These are phyloP conservation scores for Mycocentrospora acerina DNA, from an alignment of 2,329 filamentous ascomycete species.

Conservation along the genomic window DNA sequence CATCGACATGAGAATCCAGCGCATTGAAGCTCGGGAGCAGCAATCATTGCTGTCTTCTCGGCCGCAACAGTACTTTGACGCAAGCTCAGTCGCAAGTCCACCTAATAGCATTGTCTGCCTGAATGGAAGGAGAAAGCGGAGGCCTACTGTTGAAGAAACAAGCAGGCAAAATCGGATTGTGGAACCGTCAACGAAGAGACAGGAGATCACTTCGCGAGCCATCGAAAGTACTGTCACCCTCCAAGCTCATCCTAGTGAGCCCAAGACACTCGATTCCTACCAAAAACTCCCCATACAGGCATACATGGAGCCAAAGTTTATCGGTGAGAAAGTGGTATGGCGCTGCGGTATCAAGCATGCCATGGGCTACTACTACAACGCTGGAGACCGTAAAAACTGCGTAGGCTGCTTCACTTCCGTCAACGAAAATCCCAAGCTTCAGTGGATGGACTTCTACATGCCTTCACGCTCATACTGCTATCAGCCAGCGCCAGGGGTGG, in stretches of 20 bases:
- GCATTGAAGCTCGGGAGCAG: slow-evolving; percentile 3
- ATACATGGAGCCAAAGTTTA: slow-evolving; percentile 16
- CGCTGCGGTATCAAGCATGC: slow-evolving; percentile 28
- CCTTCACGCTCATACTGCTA: slow-evolving; percentile 14
- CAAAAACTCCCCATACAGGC: slow-evolving; percentile 22
- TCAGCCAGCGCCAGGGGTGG: slow-evolving; percentile 15
- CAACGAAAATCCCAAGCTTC: slow-evolving; percentile 7
- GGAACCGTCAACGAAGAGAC: slow-evolving; percentile 6
- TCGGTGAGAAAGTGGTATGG: slow-evolving; percentile 23
- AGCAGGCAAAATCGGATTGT: background rate
- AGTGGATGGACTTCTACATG: slow-evolving; percentile 32
- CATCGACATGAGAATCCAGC: slow-evolving; percentile 3
- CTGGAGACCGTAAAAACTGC: slow-evolving; percentile 26
- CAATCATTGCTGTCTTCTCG: too few relatives aligned
- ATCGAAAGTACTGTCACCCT: background rate
- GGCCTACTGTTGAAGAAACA: background rate
- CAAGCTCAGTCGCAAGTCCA: background rate
- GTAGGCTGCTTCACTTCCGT: slow-evolving; percentile 23
- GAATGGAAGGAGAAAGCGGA: background rate
- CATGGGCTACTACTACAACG: slow-evolving; percentile 32
- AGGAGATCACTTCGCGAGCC: background rate
- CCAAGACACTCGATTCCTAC: slow-evolving; percentile 17
- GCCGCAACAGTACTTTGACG: too few relatives aligned
- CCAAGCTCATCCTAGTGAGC: slow-evolving; percentile 12
- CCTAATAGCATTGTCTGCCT: background rate